phyloP scores from a whole-genome alignment of 768 basidiomycete genomes.

The Pulveroboletus sp. region DNA sequence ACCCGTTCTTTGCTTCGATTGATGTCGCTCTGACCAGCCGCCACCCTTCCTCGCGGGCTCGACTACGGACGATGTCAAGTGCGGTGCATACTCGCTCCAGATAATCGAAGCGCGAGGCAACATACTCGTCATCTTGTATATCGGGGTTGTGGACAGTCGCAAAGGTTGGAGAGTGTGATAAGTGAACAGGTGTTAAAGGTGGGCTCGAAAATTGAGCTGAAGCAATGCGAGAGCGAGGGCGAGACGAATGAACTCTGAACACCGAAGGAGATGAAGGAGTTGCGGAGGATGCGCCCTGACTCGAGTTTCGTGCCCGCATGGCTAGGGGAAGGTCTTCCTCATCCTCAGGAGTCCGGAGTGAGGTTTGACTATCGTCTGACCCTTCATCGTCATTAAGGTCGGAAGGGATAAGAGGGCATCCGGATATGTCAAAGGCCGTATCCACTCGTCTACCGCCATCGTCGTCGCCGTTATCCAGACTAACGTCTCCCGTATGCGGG shows the following conservation, averaged over 20 bases:
- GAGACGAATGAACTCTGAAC: slow-evolving; percentile 22
- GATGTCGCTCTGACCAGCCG: slow-evolving; percentile 32
- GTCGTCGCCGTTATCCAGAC: slow-evolving; percentile 3
- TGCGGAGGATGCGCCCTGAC: neutral
- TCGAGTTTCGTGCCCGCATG: neutral
- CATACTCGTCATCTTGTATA: slow-evolving; percentile 11
- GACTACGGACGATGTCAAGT: slow-evolving; percentile 39
- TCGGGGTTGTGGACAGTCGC: neutral
- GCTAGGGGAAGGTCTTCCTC: slow-evolving; percentile 15
- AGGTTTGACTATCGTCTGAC: slow-evolving; percentile 26
- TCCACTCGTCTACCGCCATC: slow-evolving; percentile 9
- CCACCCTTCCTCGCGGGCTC: slow-evolving; percentile 40
- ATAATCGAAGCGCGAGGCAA: slow-evolving; percentile 13
- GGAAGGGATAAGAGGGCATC: slow-evolving; percentile 18
- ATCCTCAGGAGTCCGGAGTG: slow-evolving; percentile 27
- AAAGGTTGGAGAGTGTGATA: neutral
- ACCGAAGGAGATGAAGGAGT: slow-evolving; percentile 10
- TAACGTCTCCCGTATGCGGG: slow-evolving; percentile 10
- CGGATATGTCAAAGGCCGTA: slow-evolving; percentile 18
- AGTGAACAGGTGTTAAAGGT: neutral
- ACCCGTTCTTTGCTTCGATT: slow-evolving; percentile 21
- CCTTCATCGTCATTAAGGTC: slow-evolving; percentile 29
- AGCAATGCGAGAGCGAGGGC: slow-evolving; percentile 24
- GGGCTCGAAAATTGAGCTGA: slow-evolving; percentile 3
- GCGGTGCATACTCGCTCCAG: slow-evolving; percentile 41